Base-by-base conservation (phyloP, 768 basidiomycete species). In the Hypsizygus marmoreus region DNA sequence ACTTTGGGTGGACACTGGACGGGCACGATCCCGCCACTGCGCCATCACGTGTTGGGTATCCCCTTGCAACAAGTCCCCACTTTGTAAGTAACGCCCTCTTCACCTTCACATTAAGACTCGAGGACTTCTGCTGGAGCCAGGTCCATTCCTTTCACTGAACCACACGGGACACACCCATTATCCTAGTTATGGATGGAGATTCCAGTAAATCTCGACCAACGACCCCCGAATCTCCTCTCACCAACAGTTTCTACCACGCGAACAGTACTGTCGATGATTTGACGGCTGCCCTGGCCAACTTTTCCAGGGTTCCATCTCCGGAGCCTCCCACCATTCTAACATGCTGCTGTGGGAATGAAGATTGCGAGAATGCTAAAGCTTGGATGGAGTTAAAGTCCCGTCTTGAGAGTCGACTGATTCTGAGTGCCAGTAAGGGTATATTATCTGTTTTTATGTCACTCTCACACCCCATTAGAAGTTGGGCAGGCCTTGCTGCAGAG, bases 401-500 rank as follows among this genome's bases (percentile, higher is more conserved):
- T 62, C 66, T 95, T 19, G 90, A 93, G 68, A 82, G 77, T 49
- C 72, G 88, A 45, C 71, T 97, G 51, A 80, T 86, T 45, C 74
- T 95, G 44, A 91, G 91, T 62, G 93, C 91, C 58, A 91, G 93
- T 94, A 58, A 58, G 86, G 74, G 25, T 22, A 29, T n/a, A 20
- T 39, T 45, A 25, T 14, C 17, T 8, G 28, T 26, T 35, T 36
- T 33, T 32, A 9, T 32, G 24, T 35, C 16, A 29, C 34, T 23
- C 34, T 26, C 28, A 38, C 38, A 31, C 14, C 40, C 41, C 11
- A 56, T 28, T 54, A 92, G 92, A 95, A 75, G 86, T 95, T 22
- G 93, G 93, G 10, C 90, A 93, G 64, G 93, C 94, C 4, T 68
- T 97, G 36, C 65, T 97, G 37, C 83, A 88, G 58, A 74, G 86